Evolutionary conservation across 495 filamentous ascomycete genomes (phyloP).

Genomic region (Aspergillus egyptiacus): DNA sequence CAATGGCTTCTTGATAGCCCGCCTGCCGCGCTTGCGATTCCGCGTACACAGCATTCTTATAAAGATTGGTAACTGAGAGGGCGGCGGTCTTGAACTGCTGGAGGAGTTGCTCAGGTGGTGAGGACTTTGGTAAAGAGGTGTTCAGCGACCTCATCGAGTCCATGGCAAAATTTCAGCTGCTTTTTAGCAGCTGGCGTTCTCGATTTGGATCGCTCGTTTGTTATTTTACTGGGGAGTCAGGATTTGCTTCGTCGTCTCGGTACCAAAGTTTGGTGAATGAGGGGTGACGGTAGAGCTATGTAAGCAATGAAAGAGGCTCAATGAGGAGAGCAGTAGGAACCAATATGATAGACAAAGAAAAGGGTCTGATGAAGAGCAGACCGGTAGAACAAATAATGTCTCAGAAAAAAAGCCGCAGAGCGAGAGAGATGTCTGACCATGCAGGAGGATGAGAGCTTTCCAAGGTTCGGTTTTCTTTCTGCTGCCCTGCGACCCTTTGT

Average conservation of each 20-base stretch:
- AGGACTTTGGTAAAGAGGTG: conserved; percentile 55
- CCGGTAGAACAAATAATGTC: neutral
- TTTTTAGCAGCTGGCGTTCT: conserved; percentile 14
- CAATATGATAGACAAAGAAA: neutral
- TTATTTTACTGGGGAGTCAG: neutral
- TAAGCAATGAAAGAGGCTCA: neutral
- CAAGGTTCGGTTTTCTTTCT: conserved; percentile 17
- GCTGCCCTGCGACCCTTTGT: conserved; percentile 24
- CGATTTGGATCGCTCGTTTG: conserved; percentile 1
- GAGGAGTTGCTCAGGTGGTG: conserved; percentile 67
- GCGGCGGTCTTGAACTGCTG: conserved; percentile 89
- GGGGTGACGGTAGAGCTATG: conserved; percentile 14
- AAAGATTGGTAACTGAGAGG: conserved; percentile 90
- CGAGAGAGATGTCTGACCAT: neutral
- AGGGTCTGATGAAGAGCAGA: neutral
- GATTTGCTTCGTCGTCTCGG: neutral
- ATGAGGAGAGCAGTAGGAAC: neutral
- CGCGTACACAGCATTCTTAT: conserved; percentile 78
- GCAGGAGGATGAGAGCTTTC: conserved; percentile 5
- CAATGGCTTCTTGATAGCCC: conserved; percentile 91
- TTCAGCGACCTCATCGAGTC: conserved; percentile 73
- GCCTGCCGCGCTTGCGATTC: conserved; percentile 65
- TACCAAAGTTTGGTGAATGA: conserved; percentile 9
- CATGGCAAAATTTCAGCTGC: conserved; percentile 41
- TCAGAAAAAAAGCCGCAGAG: neutral